Base-by-base conservation (phyloP, 116 monocot genomes). In the Papilionanthe hybrid region DNA sequence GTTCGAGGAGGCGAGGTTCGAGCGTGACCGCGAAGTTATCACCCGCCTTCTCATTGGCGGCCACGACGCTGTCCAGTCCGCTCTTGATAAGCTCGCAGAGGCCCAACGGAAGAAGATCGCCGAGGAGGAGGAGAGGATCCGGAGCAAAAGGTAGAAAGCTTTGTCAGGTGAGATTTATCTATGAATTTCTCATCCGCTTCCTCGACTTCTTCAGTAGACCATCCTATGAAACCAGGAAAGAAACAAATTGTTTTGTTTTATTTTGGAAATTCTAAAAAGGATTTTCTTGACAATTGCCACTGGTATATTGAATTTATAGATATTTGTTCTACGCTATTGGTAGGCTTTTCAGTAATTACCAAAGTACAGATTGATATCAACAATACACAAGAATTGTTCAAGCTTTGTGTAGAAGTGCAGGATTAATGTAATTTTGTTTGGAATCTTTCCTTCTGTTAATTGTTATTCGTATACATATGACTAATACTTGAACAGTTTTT, bases 1-100 rank as follows among this genome's bases (percentile, higher is more conserved):
- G 85, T 98, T 94, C 82, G 98, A 98, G 87, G 91, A 92, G 79
- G 98, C 98, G 7, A 83, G 93, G 73, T 84, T 83, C 76, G 98
- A 94, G 90, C 80, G 82, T 30, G 96, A 96, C 41, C 96, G 95
- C 5, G 98, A 94, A 88, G 66, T 99, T 78, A 80, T 94, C 45
- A 88, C 95, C 19, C 79, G 87, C 37, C 88, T 99, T 22, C 83
- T 99, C 65, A 99, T 99, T 63, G 98, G 95, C 11, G 98, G 98
- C 7, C 75, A 90, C 6, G 98, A 99, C 77, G 93, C 98, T 5
- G 98, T 99, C 29, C 88, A 99, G 75, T 75, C 88, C 28, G 91
- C 95, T 17, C 85, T 99, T 19, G 94, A 99, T 50, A 94, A 89
- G 79, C 90, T 99, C 67, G 93, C 82, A 17, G 98, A 94, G 79